phyloP scores from a whole-genome alignment of 441 rosid species.

The Euphorbia celastroides region DNA sequence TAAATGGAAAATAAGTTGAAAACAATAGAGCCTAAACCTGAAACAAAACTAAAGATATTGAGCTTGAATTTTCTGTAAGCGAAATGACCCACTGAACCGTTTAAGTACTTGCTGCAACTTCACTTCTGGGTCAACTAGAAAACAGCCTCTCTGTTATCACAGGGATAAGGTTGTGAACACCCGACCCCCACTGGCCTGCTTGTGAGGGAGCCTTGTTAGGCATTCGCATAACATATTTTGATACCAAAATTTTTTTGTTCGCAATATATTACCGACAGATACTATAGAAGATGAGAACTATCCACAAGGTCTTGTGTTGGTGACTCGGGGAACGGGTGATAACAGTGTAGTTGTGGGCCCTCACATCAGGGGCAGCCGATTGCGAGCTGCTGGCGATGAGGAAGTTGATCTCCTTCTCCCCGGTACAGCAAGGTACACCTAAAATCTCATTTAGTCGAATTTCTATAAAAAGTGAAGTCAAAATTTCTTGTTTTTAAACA shows the following conservation, averaged over 20 bases:
- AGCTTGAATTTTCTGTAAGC: background rate
- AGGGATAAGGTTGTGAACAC: too few relatives aligned
- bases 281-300: constrained; percentile 76
- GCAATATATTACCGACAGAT: constrained; percentile 37
- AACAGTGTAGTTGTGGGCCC: constrained; percentile 67
- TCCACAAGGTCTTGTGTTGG: constrained; percentile 91
- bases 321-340: constrained; percentile 75
- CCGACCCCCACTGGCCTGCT: too few relatives aligned
- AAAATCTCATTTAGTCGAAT: background rate
- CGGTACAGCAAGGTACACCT: constrained; percentile 82
- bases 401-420: constrained; percentile 99
- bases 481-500: too few relatives aligned
- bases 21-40: too few relatives aligned
- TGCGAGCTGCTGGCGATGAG: constrained; percentile 87
- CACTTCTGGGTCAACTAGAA: too few relatives aligned
- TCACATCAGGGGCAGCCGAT: constrained; percentile 87
- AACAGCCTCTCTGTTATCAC: too few relatives aligned
- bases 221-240: constrained; percentile 3
- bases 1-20: too few relatives aligned
- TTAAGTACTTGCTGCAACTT: too few relatives aligned
- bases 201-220: too few relatives aligned
- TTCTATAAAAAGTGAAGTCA: background rate
- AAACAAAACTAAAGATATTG: background rate
- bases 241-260: constrained; percentile 6
- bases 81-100: too few relatives aligned